phyloP scores from a whole-genome alignment of 768 basidiomycete species.

The Auriscalpium vulgare region DNA sequence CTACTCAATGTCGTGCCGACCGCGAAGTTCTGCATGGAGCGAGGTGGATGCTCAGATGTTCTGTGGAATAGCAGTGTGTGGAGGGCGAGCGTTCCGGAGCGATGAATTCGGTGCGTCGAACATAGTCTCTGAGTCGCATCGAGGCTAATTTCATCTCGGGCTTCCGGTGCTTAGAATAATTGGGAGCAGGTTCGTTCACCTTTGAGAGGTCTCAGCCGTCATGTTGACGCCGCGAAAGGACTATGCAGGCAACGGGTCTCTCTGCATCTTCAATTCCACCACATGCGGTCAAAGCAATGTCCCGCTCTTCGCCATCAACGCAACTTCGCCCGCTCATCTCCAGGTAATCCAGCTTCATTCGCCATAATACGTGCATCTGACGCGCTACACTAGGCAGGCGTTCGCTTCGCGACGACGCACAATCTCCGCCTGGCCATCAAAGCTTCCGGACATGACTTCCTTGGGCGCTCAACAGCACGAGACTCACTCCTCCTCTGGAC shows the following conservation, averaged over 20 bases:
- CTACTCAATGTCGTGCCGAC: constrained; percentile 9
- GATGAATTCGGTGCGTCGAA: constrained; percentile 8
- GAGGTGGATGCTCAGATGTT: constrained; percentile 3
- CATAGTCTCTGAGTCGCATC: background rate
- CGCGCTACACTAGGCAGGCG: constrained; percentile 18
- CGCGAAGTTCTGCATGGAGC: constrained; percentile 1
- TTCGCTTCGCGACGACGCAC: constrained; percentile 22
- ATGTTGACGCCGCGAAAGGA: background rate
- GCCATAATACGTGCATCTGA: background rate
- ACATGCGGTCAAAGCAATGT: constrained; percentile 11
- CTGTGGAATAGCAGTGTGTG: constrained; percentile 10
- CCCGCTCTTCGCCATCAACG: constrained; percentile 14
- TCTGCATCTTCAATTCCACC: constrained; percentile 10
- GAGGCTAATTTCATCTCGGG: background rate
- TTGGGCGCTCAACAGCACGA: constrained; percentile 36
- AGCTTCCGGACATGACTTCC: constrained; percentile 32
- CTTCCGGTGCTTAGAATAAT: constrained; percentile 2
- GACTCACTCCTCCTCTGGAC: constrained; percentile 36
- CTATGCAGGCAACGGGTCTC: background rate
- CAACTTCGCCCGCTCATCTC: constrained; percentile 6
- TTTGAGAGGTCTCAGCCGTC: background rate
- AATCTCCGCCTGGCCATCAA: constrained; percentile 28
- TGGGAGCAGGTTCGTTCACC: constrained; percentile 8
- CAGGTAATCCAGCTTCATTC: constrained; percentile 3
- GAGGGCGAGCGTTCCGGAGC: constrained; percentile 8